Percentiles rank a stretch among this genome's conserved stretches.
Conservation (phyloP, 116 monocot species). For the Iris pallida region DNA sequence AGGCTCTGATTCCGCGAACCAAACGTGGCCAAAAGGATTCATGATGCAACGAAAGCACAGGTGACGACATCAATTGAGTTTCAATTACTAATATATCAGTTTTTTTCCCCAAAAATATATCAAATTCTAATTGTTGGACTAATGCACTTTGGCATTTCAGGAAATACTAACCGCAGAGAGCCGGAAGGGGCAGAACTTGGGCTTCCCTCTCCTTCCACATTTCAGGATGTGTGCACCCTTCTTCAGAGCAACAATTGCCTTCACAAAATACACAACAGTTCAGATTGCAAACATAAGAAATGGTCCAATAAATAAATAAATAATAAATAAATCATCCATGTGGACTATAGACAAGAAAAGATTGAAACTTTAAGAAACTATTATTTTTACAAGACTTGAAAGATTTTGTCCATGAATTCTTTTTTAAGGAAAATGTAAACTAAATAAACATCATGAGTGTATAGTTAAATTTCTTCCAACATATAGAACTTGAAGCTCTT, state of each 20-base stretch:
- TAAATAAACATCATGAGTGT: too few relatives aligned
- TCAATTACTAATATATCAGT: not conserved
- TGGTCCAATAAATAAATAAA: not conserved
- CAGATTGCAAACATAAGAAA: not conserved
- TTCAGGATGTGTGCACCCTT: constrained; percentile 50
- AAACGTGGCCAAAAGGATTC: not conserved
- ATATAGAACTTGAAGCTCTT: too few relatives aligned
- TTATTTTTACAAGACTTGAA: too few relatives aligned
- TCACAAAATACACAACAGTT: not conserved
- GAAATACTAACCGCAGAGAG: constrained; percentile 29
- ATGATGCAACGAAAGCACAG: not conserved
- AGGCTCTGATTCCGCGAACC: not conserved
- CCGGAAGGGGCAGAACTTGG: constrained; percentile 43
- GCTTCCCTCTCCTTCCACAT: constrained; percentile 54
- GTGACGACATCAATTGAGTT: not conserved
- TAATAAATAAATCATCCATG: too few relatives aligned
- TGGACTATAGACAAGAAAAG: too few relatives aligned
- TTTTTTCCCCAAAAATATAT: not conserved
- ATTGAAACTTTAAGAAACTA: too few relatives aligned
- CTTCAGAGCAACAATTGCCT: constrained; percentile 41
- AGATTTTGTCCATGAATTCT: too few relatives aligned
- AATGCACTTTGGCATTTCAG: not conserved
- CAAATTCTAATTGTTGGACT: not conserved
- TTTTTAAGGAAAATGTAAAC: too few relatives aligned
- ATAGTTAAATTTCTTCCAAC: constrained; percentile 2